Conservation (phyloP, 768 basidiomycete genomes). For the Pilatotrama ljubarskyi region DNA sequence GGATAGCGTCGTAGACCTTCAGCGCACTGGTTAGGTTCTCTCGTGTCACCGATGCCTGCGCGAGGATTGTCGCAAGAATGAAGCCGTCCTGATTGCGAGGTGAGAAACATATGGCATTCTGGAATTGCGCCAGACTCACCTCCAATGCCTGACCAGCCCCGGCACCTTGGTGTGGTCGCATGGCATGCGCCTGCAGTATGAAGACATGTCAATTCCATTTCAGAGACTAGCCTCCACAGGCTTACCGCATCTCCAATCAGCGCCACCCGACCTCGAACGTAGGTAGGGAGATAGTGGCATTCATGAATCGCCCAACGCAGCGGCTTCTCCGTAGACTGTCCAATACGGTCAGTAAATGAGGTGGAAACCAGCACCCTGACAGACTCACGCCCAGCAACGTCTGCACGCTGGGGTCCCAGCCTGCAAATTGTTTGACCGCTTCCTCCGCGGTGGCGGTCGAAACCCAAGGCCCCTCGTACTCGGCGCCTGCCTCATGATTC, state of each 20-base stretch:
- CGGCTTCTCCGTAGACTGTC: slow-evolving; percentile 39
- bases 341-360: slow-evolving; percentile 27
- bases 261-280: slow-evolving; percentile 39
- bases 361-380: not conserved
- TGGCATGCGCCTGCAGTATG: slow-evolving; percentile 44
- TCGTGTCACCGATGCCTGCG: slow-evolving; percentile 25
- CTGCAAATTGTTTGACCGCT: slow-evolving; percentile 30
- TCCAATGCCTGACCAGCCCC: slow-evolving; percentile 56
- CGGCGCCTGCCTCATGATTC: slow-evolving; percentile 28
- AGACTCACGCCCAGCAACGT: not conserved
- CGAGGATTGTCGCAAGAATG: slow-evolving; percentile 33
- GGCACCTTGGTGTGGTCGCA: slow-evolving; percentile 47
- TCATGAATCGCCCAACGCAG: slow-evolving; percentile 45
- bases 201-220: not conserved
- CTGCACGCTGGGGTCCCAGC: slow-evolving; percentile 1
- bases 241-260: slow-evolving; percentile 44
- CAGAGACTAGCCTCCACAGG: slow-evolving; percentile 32
- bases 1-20: slow-evolving; percentile 33
- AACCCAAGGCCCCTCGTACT: slow-evolving; percentile 36
- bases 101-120: not conserved
- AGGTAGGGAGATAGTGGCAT: slow-evolving; percentile 39
- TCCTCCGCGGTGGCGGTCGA: slow-evolving; percentile 35
- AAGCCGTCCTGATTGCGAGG: slow-evolving; percentile 28
- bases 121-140: slow-evolving; percentile 23
- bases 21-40: slow-evolving; percentile 31